A percentile compares a stretch with the other conserved stretches of the same genome.
Evolutionary conservation across 495 filamentous ascomycete species (phyloP).

Genomic region (Aspergillus sclerotiicarbonarius): DNA sequence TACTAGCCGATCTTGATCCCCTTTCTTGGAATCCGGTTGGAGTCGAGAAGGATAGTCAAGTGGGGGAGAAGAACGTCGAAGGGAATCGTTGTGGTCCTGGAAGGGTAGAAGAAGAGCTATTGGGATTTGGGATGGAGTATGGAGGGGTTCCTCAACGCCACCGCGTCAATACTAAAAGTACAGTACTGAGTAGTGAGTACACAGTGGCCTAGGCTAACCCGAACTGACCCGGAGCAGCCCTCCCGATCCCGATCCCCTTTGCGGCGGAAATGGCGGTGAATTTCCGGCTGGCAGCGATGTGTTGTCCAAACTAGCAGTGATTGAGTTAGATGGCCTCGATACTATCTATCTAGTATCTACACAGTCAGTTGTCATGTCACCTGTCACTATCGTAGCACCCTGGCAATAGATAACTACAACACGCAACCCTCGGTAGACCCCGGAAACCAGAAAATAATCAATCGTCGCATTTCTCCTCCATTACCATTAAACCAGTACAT

Average conservation of each 20-base stretch:
- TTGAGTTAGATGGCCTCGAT: background rate
- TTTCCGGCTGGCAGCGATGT: background rate
- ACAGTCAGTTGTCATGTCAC: too few relatives aligned
- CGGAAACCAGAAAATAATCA: background rate
- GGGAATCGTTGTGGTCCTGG: too few relatives aligned
- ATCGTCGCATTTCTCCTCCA: constrained; percentile 1
- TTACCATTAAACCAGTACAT: constrained; percentile 2
- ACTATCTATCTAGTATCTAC: too few relatives aligned
- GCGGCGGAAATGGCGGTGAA: constrained; percentile 7
- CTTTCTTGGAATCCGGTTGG: background rate
- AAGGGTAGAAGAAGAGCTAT: too few relatives aligned
- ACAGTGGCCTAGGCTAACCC: background rate
- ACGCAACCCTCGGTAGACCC: background rate
- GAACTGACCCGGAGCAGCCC: too few relatives aligned
- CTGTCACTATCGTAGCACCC: too few relatives aligned
- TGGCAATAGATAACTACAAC: background rate
- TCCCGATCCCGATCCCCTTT: background rate
- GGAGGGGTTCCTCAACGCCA: too few relatives aligned
- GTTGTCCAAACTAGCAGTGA: background rate
- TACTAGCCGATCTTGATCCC: background rate
- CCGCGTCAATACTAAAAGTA: too few relatives aligned
- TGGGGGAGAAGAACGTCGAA: too few relatives aligned
- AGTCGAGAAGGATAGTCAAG: background rate
- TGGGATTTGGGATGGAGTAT: too few relatives aligned
- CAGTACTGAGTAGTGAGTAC: too few relatives aligned